These are phyloP conservation scores for Podaxis sp. DNA, from an alignment of 768 basidiomycete species.

Conservation along the genomic window DNA sequence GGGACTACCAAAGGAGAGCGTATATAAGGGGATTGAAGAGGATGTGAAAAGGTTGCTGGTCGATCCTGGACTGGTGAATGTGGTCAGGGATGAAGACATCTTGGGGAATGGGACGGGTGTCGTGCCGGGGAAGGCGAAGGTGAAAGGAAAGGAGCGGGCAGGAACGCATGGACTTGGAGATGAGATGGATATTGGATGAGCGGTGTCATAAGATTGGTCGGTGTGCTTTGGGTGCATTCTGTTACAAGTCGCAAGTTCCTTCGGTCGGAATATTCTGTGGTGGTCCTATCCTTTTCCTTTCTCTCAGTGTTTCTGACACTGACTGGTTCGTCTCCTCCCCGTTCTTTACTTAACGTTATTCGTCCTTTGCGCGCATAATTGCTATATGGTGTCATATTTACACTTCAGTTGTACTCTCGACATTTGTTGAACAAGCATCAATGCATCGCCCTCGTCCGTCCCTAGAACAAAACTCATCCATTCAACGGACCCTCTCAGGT, in stretches of 20 bases:
- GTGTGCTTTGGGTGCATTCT: slow-evolving; percentile 3
- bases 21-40: slow-evolving; percentile 74
- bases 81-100: slow-evolving; percentile 14
- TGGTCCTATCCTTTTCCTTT: neutral
- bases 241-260: slow-evolving; percentile 11
- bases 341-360: slow-evolving; percentile 10
- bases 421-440: neutral
- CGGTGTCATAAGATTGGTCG: neutral
- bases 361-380: slow-evolving; percentile 1
- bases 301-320: neutral
- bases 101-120: slow-evolving; percentile 11
- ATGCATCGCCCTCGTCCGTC: neutral
- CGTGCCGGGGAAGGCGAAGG: slow-evolving; percentile 18
- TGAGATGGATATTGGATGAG: slow-evolving; percentile 67
- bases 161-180: slow-evolving; percentile 28
- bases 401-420: neutral
- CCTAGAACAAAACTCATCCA: neutral
- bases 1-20: slow-evolving; percentile 71
- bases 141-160: slow-evolving; percentile 48
- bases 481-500: neutral
- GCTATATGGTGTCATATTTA: neutral
- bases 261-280: neutral
- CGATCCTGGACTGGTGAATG: slow-evolving; percentile 15
- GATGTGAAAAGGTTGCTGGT: slow-evolving; percentile 43
- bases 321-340: neutral